Evolutionary conservation across 192 early-diverging fungal species (phyloP), one percentile per base, ranked within the genome.

Genomic region (Backusella tarrabulga): DNA sequence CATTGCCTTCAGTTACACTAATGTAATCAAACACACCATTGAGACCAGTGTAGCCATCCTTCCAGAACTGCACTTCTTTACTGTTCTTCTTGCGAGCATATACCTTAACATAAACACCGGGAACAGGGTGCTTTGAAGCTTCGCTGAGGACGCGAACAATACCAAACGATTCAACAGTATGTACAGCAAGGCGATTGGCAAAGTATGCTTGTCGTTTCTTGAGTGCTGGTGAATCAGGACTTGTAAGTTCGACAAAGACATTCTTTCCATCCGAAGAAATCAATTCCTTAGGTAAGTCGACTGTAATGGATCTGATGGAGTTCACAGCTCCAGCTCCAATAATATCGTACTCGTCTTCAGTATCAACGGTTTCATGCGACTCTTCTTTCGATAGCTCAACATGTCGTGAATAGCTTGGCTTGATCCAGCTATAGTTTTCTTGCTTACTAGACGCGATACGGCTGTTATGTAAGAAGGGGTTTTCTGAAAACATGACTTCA

Each of bases 11-110:
- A 4, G 85, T 85, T 11, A 86, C 82, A 11, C 60, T 77, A 11
- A 84, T 75, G 67, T 88, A 88, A 7, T 83, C 82, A 60, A 88
- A 88, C 42, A 82, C 78, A n/a, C 87, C 87, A 14, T 83, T 82
- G 23, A 88, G 35, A 23, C 80, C 82, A 11, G 87, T 88, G 34
- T 88, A 86, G 11, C 87, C 87, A 56, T 88, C 87, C 72, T 86
- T 86, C 87, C 87, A 88, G 71, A 88, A 88, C 4, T 68, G n/a
- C 1, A 79, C 79, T 32, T 71, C 56, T 8, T 70, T 74, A 38
- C 12, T 21, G 9, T 52, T 32, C 63, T 80, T 82, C 75, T 82
- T 44, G 56, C 80, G 72, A 29, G 80, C 85, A 73, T 88, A 88
- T 1, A 86, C 85, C 67, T 88, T 88, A 23, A 88, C 80, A 76